Evolutionary conservation across 78 protist species (phyloP).

Genomic region (Guillardia theta): DNA sequence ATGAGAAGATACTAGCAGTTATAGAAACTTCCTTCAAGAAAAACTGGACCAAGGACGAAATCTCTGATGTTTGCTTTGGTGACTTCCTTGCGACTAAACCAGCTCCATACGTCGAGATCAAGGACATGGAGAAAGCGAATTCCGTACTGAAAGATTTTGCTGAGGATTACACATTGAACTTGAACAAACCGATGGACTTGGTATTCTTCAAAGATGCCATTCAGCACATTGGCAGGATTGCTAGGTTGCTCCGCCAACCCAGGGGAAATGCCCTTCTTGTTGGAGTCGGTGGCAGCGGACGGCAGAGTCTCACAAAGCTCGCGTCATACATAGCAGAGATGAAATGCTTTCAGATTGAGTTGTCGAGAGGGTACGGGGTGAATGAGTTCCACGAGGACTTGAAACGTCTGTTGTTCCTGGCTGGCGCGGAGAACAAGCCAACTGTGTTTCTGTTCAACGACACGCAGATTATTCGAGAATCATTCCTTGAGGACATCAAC

Average conservation of each 20-base stretch:
- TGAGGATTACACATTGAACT: conserved; percentile 49
- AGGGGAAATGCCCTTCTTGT: conserved; percentile 65
- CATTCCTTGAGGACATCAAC: conserved; percentile 80
- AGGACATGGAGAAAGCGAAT: background rate
- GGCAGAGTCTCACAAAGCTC: conserved; percentile 61
- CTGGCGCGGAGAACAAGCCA: conserved; percentile 64
- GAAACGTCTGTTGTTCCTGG: conserved; percentile 28
- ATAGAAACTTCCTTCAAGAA: background rate
- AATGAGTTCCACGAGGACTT: conserved; percentile 75
- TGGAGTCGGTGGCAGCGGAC: conserved; percentile 70
- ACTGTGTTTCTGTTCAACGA: conserved; percentile 67
- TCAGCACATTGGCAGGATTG: conserved; percentile 54
- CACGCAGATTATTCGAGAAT: conserved; percentile 66
- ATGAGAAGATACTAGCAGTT: background rate
- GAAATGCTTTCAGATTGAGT: conserved; percentile 48
- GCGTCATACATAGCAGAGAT: conserved; percentile 49
- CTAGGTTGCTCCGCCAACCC: conserved; percentile 60
- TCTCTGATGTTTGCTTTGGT: background rate
- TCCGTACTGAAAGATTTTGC: background rate
- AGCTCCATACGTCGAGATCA: conserved; percentile 14
- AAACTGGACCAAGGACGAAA: background rate
- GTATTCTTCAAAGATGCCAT: conserved; percentile 80
- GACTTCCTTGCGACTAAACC: background rate
- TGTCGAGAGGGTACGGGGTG: conserved; percentile 60
- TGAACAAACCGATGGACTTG: conserved; percentile 59